Percentiles rank a stretch among this genome's conserved stretches.
These are phyloP conservation scores for Dendrostoma leiphaemia DNA, from an alignment of 2,329 filamentous ascomycete species.

Conservation along the genomic window DNA sequence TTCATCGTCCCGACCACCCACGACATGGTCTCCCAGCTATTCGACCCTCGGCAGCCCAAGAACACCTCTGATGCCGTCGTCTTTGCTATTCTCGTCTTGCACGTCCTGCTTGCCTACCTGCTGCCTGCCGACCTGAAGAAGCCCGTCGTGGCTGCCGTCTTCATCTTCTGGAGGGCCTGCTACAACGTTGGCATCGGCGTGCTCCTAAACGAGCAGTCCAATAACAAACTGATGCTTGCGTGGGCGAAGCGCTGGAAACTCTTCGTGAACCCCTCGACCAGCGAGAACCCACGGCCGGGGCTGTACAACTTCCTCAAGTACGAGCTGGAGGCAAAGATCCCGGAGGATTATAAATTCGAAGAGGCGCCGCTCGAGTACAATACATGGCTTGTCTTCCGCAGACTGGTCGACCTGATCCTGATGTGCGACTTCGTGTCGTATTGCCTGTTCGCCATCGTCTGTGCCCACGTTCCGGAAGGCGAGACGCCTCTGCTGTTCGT, in stretches of 20 bases:
- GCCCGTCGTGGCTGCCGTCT: constrained; percentile 77
- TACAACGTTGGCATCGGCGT: constrained; percentile 96
- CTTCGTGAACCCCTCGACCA: constrained; percentile 80
- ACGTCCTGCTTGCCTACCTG: constrained; percentile 71
- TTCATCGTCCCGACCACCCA: constrained; percentile 95
- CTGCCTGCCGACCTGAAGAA: constrained; percentile 69
- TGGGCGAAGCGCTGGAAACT: constrained; percentile 86
- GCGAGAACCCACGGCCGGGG: constrained; percentile 77
- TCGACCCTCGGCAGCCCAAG: constrained; percentile 93
- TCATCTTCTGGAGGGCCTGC: constrained; percentile 85
- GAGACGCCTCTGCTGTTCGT: constrained; percentile 69
- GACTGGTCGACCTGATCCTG: constrained; percentile 92
- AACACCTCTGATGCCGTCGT: constrained; percentile 85
- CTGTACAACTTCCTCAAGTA: constrained; percentile 81
- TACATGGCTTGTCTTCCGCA: constrained; percentile 94
- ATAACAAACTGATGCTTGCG: constrained; percentile 78
- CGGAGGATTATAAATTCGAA: constrained; percentile 89
- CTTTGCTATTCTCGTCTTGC: constrained; percentile 71
- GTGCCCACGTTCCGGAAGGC: constrained; percentile 69
- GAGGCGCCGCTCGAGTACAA: constrained; percentile 96
- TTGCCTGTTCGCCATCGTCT: constrained; percentile 91
- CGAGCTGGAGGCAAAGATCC: constrained; percentile 93
- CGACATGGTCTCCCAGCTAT: constrained; percentile 97
- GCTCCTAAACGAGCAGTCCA: constrained; percentile 84
- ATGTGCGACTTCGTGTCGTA: constrained; percentile 99